Conservation (phyloP, 2,329 filamentous ascomycete genomes). For the Aphanocladium album region DNA sequence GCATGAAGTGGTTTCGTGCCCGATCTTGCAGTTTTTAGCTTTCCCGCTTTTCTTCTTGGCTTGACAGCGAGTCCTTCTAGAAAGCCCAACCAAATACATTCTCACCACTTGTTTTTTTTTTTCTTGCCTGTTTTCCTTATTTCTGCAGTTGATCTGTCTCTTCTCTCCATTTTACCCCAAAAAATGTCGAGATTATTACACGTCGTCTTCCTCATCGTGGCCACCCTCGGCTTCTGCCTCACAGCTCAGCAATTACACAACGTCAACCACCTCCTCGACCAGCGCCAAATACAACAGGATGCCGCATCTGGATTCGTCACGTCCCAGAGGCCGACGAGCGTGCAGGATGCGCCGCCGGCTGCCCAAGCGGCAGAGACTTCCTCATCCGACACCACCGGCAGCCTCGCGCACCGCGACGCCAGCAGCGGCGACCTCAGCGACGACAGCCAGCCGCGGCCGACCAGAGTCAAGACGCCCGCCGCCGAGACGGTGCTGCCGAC, state of each 20-base stretch:
- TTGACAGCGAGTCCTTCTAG: background rate
- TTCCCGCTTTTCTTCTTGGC: background rate
- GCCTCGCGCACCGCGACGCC: background rate
- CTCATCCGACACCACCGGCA: background rate
- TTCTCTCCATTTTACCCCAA: too few relatives aligned
- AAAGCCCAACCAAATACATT: too few relatives aligned
- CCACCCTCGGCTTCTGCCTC: conserved; percentile 9
- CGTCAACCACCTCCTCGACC: background rate
- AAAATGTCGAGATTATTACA: conserved; percentile 3
- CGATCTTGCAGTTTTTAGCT: background rate
- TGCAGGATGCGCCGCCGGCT: background rate
- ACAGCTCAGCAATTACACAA: background rate
- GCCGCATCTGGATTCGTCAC: background rate
- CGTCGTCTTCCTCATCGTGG: background rate
- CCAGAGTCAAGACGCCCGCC: conserved; percentile 8
- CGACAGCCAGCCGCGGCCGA: background rate
- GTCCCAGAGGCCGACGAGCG: background rate
- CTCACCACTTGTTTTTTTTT: too few relatives aligned
- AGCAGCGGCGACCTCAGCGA: background rate
- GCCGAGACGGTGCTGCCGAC: conserved; percentile 3
- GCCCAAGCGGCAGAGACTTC: background rate
- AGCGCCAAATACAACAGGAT: background rate
- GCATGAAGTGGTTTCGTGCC: background rate
- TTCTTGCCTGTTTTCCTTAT: background rate
- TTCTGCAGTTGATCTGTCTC: background rate